Evolutionary conservation across 305 asterid species (phyloP).

Genomic region (Euphrasia arctica): DNA sequence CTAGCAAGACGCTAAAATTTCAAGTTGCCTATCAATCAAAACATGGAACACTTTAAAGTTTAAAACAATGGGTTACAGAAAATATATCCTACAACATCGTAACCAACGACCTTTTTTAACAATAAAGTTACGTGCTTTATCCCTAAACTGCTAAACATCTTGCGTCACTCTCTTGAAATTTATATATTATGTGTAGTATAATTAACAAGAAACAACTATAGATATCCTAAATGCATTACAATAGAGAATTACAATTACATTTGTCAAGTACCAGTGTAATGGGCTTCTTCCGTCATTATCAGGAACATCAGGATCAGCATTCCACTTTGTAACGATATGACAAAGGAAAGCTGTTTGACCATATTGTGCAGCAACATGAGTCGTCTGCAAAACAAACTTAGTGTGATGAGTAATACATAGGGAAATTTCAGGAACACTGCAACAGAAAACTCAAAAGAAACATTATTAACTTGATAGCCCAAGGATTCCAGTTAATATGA

Average conservation of each 20-base stretch:
- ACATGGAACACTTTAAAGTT: slow-evolving; percentile 5
- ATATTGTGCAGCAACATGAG: slow-evolving; percentile 94
- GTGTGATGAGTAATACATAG: slow-evolving; percentile 25
- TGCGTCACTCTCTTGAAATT: slow-evolving; percentile 9
- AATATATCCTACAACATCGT: slow-evolving; percentile 18
- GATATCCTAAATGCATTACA: slow-evolving; percentile 12
- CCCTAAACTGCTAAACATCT: slow-evolving; percentile 7
- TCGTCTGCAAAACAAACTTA: slow-evolving; percentile 56
- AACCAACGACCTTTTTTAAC: slow-evolving; percentile 7
- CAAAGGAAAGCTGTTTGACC: slow-evolving; percentile 95
- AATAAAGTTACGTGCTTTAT: neutral
- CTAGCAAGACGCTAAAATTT: no score
- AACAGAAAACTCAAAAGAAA: slow-evolving; percentile 7
- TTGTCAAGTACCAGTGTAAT: slow-evolving; percentile 89
- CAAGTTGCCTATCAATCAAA: neutral
- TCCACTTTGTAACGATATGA: slow-evolving; percentile 86
- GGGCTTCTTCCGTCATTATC: slow-evolving; percentile 98
- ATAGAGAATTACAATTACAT: slow-evolving; percentile 39
- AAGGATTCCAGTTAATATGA: slow-evolving; percentile 6
- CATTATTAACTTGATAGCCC: slow-evolving; percentile 1
- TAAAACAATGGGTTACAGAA: slow-evolving; percentile 19
- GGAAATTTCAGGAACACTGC: slow-evolving; percentile 29
- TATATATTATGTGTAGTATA: neutral
- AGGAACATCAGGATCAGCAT: slow-evolving; percentile 95
- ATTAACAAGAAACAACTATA: neutral